Evolutionary conservation across 106 monocot species (phyloP), one percentile per base, ranked within the genome.

Genomic region (Xerophyta viscosa): DNA sequence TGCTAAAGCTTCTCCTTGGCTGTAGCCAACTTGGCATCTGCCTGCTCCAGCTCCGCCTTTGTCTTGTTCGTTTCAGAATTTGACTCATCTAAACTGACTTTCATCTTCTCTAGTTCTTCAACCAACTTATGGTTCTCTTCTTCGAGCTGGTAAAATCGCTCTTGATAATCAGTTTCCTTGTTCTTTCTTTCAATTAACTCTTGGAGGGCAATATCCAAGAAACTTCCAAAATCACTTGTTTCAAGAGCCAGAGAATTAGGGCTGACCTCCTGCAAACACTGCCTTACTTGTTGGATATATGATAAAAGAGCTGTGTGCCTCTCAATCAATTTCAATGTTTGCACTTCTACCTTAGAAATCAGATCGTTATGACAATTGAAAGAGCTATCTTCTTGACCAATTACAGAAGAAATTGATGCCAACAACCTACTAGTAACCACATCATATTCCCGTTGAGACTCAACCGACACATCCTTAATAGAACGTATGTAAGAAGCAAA

Each of bases 1-100:
- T 76, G 37, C 82, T 72, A 44, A n/a, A 96, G 81, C 52, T 82
- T 96, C 57, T 96, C 96, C 57, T 77, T 96, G 4, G 71, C 51
- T 46, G 89, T 31, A 0, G 64, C 31, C 48, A 79, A 69, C 62
- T 63, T 89, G 29, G 42, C 70, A 52, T 96, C 89, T 20, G 72
- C 31, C 65, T 82, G 89, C 59, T 85, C 82, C 44, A 76, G 71
- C 17, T 82, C 84, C 33, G 33, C 50, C 67, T 74, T 85, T 8
- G 56, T 50, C 69, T 69, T 96, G 60, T 58, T 78, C 43, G 52
- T 71, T 55, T 96, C 81, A 31, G 66, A 60, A 62, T 73, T 70
- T 22, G 70, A 66, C 22, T 31, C 59, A 37, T 73, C 84, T 37
- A 73, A 55, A 56, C 55, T 62, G 20, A 37, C 60, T 56, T 58